Conservation (phyloP, 2,329 filamentous ascomycete genomes). For the Fusarium denticulatum region DNA sequence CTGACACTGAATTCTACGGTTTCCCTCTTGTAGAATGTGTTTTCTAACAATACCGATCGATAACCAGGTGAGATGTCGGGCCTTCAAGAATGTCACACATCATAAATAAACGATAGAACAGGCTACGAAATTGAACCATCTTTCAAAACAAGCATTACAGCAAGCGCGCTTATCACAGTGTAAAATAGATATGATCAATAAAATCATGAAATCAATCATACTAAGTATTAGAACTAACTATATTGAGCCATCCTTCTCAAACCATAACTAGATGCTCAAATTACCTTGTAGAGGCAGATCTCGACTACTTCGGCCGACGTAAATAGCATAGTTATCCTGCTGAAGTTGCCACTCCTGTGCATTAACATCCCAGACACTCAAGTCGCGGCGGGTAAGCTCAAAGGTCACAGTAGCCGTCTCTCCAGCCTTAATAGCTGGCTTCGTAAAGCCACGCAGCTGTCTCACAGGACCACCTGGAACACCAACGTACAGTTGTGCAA, state of each 20-base stretch:
- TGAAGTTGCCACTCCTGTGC: slow-evolving; percentile 19
- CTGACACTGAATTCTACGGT: fast-evolving
- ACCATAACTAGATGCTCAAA: not conserved
- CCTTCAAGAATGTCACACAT: fast-evolving
- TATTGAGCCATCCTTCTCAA: fast-evolving
- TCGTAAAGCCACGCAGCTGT: slow-evolving; percentile 12
- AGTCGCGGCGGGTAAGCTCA: not conserved
- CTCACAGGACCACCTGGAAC: not conserved
- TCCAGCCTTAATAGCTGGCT: not conserved
- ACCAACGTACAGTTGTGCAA: slow-evolving; percentile 10
- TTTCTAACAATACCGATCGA: fast-evolving
- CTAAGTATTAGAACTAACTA: not conserved
- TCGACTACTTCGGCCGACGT: slow-evolving; percentile 10
- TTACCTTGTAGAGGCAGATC: not conserved
- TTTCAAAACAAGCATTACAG: fast-evolving
- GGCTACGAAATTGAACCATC: fast-evolving
- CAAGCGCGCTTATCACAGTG: not conserved
- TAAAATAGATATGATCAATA: fast-evolving
- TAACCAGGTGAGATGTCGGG: fast-evolving
- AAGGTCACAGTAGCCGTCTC: not conserved
- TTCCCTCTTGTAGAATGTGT: fast-evolving
- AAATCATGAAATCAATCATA: too few species aligned
- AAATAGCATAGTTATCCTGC: not conserved
- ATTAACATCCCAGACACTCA: slow-evolving; percentile 11
- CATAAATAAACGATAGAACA: not conserved